phyloP scores from a whole-genome alignment of 208 protist species.

The Leishmania lainsoni region DNA sequence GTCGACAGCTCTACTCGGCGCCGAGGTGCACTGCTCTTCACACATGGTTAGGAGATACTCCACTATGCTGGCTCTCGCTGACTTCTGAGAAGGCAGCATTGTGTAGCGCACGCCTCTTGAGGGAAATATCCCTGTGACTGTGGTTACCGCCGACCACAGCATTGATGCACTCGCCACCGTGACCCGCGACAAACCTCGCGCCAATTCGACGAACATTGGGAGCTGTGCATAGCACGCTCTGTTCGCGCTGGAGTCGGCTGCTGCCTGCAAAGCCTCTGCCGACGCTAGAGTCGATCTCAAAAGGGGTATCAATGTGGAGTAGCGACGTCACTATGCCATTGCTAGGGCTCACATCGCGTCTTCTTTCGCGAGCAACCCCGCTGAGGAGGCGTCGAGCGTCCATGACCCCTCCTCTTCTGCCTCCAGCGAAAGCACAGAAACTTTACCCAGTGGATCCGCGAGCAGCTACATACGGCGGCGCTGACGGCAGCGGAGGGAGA shows the following conservation, averaged over 20 bases:
- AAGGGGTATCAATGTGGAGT: conserved; percentile 20
- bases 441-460: background rate
- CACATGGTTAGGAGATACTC: conserved; percentile 11
- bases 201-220: background rate
- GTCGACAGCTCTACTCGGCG: conserved; percentile 22
- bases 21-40: conserved; percentile 23
- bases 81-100: conserved; percentile 15
- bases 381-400: background rate
- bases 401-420: background rate
- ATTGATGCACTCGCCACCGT: background rate
- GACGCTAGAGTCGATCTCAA: background rate
- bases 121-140: conserved; percentile 3
- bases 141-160: background rate
- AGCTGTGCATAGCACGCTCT: conserved; percentile 2
- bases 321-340: conserved; percentile 26
- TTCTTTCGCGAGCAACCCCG: background rate
- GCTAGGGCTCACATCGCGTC: background rate
- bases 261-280: background rate
- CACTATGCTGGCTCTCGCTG: conserved; percentile 27
- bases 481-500: background rate
- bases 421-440: background rate
- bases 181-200: conserved; percentile 10
- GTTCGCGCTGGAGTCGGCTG: background rate
- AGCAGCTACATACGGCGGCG: background rate
- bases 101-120: background rate